Evolutionary conservation across 2,329 filamentous ascomycete genomes (phyloP).

Genomic region (Paraphaeosphaeria minitans): DNA sequence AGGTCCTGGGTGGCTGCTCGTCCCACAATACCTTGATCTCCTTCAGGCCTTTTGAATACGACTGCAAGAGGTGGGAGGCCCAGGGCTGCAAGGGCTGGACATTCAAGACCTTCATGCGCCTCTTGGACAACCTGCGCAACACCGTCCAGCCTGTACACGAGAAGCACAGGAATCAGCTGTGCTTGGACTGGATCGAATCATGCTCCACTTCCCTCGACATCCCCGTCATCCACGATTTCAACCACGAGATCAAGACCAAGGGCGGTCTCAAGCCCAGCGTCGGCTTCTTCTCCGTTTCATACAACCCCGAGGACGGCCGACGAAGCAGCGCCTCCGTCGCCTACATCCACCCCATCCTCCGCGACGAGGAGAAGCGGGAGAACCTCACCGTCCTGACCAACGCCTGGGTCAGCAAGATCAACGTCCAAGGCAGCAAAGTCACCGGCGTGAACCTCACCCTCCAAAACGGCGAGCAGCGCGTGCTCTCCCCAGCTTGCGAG

Average conservation of each 20-base stretch:
- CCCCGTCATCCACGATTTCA: conserved; percentile 84
- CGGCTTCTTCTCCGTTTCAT: conserved; percentile 88
- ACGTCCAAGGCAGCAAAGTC: conserved; percentile 71
- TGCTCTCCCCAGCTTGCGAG: conserved; percentile 69
- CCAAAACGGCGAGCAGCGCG: conserved; percentile 61
- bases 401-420: conserved; percentile 83
- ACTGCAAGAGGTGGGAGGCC: conserved; percentile 81
- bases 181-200: conserved; percentile 85
- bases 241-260: conserved; percentile 75
- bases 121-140: conserved; percentile 84
- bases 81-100: conserved; percentile 84
- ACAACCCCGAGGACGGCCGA: conserved; percentile 86
- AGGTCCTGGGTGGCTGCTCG: conserved; percentile 90
- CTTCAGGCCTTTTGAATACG: conserved; percentile 88
- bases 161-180: conserved; percentile 86
- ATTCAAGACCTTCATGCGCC: conserved; percentile 81
- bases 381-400: conserved; percentile 88
- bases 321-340: conserved; percentile 87
- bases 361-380: conserved; percentile 78
- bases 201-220: conserved; percentile 81
- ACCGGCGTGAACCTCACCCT: conserved; percentile 75
- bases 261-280: conserved; percentile 77
- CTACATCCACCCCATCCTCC: conserved; percentile 89
- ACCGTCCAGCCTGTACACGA: conserved; percentile 88
- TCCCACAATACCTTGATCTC: conserved; percentile 94